Percentiles rank a stretch among this genome's conserved stretches.
These are phyloP conservation scores for Myriosclerotinia scirpicola DNA, from an alignment of 2,329 filamentous ascomycete species.

Conservation along the genomic window DNA sequence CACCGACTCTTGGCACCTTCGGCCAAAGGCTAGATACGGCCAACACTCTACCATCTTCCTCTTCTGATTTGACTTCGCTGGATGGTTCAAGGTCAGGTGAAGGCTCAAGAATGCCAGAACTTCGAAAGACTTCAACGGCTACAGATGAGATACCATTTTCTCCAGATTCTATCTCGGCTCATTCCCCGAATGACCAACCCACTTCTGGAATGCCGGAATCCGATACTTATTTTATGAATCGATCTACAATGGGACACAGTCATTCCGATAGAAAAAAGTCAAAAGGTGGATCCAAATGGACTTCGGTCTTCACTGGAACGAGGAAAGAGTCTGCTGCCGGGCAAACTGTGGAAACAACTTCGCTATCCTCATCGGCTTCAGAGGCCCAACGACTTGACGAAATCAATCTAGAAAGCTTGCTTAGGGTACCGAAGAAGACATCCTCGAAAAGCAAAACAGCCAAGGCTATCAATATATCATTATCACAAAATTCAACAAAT, in stretches of 20 bases:
- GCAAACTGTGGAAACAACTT: slow-evolving; percentile 43
- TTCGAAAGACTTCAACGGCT: slow-evolving; percentile 15
- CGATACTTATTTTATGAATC: slow-evolving; percentile 25
- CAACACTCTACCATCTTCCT: slow-evolving; percentile 27
- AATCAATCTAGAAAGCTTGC: slow-evolving; percentile 42
- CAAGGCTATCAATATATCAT: slow-evolving; percentile 42
- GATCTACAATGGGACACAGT: slow-evolving; percentile 21
- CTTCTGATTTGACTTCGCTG: slow-evolving; percentile 28
- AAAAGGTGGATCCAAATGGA: slow-evolving; percentile 40
- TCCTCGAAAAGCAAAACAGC: slow-evolving; percentile 37
- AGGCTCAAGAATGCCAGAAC: slow-evolving; percentile 10
- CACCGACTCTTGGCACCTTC: slow-evolving; percentile 25
- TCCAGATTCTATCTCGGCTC: slow-evolving; percentile 20
- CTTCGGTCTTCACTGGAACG: slow-evolving; percentile 34
- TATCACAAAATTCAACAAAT: slow-evolving; percentile 45
- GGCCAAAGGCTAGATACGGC: slow-evolving; percentile 27
- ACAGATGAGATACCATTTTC: slow-evolving; percentile 27
- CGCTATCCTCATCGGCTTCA: slow-evolving; percentile 42
- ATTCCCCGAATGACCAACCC: slow-evolving; percentile 22
- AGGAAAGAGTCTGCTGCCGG: slow-evolving; percentile 35
- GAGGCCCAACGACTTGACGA: slow-evolving; percentile 44
- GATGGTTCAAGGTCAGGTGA: slow-evolving; percentile 27
- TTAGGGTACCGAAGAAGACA: slow-evolving; percentile 36
- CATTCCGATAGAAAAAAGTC: slow-evolving; percentile 17
- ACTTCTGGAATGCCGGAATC: slow-evolving; percentile 23